phyloP scores from a whole-genome alignment of 768 basidiomycete genomes.

The Russula sp. region DNA sequence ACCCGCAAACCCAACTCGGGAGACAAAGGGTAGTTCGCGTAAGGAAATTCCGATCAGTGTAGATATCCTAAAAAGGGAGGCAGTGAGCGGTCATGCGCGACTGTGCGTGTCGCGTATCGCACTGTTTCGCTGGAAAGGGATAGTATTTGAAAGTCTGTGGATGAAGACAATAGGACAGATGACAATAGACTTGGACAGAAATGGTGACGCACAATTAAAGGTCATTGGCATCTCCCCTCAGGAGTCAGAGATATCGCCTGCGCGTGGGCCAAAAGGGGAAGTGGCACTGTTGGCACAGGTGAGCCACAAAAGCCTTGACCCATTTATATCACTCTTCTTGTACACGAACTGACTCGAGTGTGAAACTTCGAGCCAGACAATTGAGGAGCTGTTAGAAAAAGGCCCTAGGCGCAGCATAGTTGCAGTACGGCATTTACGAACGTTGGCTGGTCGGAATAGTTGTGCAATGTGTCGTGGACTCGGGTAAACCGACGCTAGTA shows the following conservation, averaged over 20 bases:
- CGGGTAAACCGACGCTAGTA: not conserved
- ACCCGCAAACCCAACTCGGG: slow-evolving; percentile 13
- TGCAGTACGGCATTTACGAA: not conserved
- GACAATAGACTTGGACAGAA: slow-evolving; percentile 14
- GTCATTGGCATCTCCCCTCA: not conserved
- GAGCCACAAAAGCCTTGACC: not conserved
- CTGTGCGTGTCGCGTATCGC: slow-evolving; percentile 1
- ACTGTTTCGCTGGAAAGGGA: slow-evolving; percentile 9
- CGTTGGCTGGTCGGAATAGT: not conserved
- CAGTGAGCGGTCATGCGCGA: not conserved
- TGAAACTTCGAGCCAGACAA: not conserved
- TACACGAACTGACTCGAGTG: slow-evolving; percentile 24
- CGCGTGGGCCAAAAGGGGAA: not conserved
- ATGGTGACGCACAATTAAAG: slow-evolving; percentile 1
- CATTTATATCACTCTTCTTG: not conserved
- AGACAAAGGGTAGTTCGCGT: slow-evolving; percentile 22
- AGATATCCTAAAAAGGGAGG: slow-evolving; percentile 10
- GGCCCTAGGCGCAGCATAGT: not conserved
- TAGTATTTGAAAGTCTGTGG: not conserved
- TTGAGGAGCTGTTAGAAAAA: not conserved
- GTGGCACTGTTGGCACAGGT: not conserved
- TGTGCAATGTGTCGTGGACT: not conserved
- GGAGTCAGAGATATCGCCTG: slow-evolving; percentile 1
- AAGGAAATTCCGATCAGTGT: slow-evolving; percentile 23
- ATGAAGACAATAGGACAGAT: slow-evolving; percentile 15